Base-by-base conservation (phyloP, 176 grass and related monocot genomes). In the Musa schizocarpa region DNA sequence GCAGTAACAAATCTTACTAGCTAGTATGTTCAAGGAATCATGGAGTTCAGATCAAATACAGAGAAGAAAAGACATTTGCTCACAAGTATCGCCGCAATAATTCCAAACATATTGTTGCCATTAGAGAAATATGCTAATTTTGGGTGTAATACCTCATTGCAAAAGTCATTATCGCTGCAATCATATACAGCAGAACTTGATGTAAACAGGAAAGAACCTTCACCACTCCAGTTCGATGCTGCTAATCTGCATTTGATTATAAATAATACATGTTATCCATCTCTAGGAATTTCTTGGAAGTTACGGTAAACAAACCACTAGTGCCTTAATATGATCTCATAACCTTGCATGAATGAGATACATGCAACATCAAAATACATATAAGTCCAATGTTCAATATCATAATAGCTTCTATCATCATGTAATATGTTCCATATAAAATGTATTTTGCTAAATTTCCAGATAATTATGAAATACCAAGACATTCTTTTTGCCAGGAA, bases 201-300 rank as follows among this genome's bases (percentile, higher is more conserved):
- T 57, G 95, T 91, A 78, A 98, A 94, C 72, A 98, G 19, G 59
- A 98, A 98, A 78, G 86, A 87, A 64, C 95, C 95, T 87, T 91
- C 90, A 70, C 88, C 81, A 1, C 22, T 98, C 95, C 95, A 98
- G 57, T 93, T 98, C 65, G 90, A 91, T 54, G 86, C 72, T 65
- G 90, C 90, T 72, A 82, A 57, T 82, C 95, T 94, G 84, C 82
- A 86, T 56, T 2, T 65, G 14, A 2, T 63, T n/a, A 29, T 11
- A 70, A 65, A 11, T 63, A 29, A 61, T 61, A 24, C 55, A 53
- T 64, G 34, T 73, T 52, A 73, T 54, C 50, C 50, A 68, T 54
- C 20, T 26, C 11, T 22, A 66, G 50, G 21, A 26, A 25, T 34
- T 61, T 53, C 19, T 43, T 43, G 34, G 34, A 43, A 43, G 34